Conservation (phyloP, 768 basidiomycete species). For the Leccinum fibrillosum region DNA sequence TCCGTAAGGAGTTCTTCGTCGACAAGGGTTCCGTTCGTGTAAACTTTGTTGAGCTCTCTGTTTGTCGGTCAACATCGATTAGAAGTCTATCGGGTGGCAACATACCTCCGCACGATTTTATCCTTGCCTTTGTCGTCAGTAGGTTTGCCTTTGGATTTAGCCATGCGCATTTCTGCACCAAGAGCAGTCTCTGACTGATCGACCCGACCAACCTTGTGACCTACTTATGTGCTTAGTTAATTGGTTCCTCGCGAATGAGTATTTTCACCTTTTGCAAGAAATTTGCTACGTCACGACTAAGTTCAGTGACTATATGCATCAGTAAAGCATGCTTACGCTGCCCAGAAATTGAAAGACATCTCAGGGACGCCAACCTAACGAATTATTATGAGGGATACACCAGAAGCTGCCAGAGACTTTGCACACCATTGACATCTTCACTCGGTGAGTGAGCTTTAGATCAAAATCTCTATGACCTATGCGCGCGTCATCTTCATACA, state of each 20-base stretch:
- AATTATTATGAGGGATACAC: background rate
- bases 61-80: conserved; percentile 3
- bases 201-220: conserved; percentile 93
- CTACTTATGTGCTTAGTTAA: conserved; percentile 32
- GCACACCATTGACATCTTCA: conserved; percentile 97
- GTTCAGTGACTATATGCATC: conserved; percentile 3
- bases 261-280: conserved; percentile 57
- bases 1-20: conserved; percentile 86
- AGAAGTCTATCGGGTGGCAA: background rate
- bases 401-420: background rate
- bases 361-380: conserved; percentile 92
- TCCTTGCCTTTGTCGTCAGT: conserved; percentile 57
- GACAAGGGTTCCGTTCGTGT: conserved; percentile 94
- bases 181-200: conserved; percentile 97
- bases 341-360: conserved; percentile 89
- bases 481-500: conserved; percentile 96
- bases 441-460: conserved; percentile 84
- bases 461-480: conserved; percentile 95
- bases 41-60: conserved; percentile 91
- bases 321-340: conserved; percentile 54
- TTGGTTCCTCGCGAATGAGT: too few species aligned
- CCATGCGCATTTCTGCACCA: conserved; percentile 93
- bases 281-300: conserved; percentile 50
- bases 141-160: conserved; percentile 52
- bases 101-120: conserved; percentile 83